Evolutionary conservation across 1,139 yeast genomes (phyloP), one percentile per base, ranked within the genome.

Genomic region (Arxiozyma bovina): DNA sequence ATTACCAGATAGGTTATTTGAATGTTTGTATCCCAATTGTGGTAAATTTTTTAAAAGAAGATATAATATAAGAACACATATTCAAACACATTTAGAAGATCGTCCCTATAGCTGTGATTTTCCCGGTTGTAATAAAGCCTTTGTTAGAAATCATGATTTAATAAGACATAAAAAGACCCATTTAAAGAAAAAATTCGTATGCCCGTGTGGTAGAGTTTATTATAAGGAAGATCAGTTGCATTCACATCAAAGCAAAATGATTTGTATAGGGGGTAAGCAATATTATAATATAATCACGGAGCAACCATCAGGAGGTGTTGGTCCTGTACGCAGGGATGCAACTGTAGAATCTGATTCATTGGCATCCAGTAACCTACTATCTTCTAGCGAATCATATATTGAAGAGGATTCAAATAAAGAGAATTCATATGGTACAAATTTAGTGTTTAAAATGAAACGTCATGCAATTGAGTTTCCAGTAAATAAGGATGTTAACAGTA

Each of bases 81-180:
- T 94, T 55, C 99, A 94, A 69, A 94, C 99, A 0, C 99, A 94
- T 75, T 74, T 94, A 53, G 85, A 94, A 68, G 99, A 94, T 70
- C 76, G 98, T 55, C 99, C 99, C 1, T 85, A 83, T 71, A 67
- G 69, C 55, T 90, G 97, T 67, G 73, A 77, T 20, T 74, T 74
- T 58, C 80, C 76, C 22, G 81, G 77, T 8, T 93, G 99, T 67
- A 63, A 67, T 1, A 87, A 82, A 63, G 76, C 84, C 1, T 91
- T 90, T 67, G 83, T 83, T 60, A 84, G 90, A 61, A 96, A 94
- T 60, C 99, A 94, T 68, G 99, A 94, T 71, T 76, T 94, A 63
- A 81, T 90, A 57, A 79, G 99, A 58, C 99, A 94, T 66, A 83
- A 82, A 58, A 90, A 89, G 68, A 88, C 93, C 22, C 99, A 94